Evolutionary conservation across 495 filamentous ascomycete genomes (phyloP).

Genomic region (Filosporella fistucella): DNA sequence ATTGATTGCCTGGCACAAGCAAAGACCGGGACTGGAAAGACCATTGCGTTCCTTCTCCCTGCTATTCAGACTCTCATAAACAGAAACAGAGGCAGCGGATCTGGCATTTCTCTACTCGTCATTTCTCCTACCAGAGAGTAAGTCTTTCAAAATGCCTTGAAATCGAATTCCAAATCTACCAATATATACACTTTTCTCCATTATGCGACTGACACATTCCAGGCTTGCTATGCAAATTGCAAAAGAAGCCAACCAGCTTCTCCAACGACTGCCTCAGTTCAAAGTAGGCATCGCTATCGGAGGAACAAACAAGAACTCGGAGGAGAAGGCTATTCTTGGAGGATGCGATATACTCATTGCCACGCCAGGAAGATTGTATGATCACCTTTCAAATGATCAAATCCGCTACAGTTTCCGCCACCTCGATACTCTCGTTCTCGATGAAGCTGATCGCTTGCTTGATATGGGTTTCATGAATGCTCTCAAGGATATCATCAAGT

Average conservation of each 20-base stretch:
- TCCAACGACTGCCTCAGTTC: slow-evolving; percentile 29
- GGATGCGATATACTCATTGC: slow-evolving; percentile 51
- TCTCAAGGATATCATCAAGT: slow-evolving; percentile 51
- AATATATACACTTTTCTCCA: too few relatives aligned
- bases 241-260: slow-evolving; percentile 37
- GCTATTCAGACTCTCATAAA: slow-evolving; percentile 58
- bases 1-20: slow-evolving; percentile 50
- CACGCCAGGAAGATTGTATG: slow-evolving; percentile 59
- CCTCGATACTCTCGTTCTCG: slow-evolving; percentile 56
- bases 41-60: slow-evolving; percentile 60
- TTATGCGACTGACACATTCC: too few relatives aligned
- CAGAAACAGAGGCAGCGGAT: slow-evolving; percentile 12
- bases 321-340: slow-evolving; percentile 28
- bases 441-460: slow-evolving; percentile 66
- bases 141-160: too few relatives aligned
- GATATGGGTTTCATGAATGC: slow-evolving; percentile 58
- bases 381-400: slow-evolving; percentile 48
- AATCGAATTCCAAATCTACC: too few relatives aligned
- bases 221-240: slow-evolving; percentile 65
- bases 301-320: slow-evolving; percentile 32
- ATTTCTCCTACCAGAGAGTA: slow-evolving; percentile 63
- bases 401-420: slow-evolving; percentile 38
- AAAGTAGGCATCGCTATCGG: slow-evolving; percentile 33
- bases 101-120: slow-evolving; percentile 56
- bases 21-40: slow-evolving; percentile 69